phyloP scores from a whole-genome alignment of 352 stramenopile genomes.

The Globisporangium mamillatum region DNA sequence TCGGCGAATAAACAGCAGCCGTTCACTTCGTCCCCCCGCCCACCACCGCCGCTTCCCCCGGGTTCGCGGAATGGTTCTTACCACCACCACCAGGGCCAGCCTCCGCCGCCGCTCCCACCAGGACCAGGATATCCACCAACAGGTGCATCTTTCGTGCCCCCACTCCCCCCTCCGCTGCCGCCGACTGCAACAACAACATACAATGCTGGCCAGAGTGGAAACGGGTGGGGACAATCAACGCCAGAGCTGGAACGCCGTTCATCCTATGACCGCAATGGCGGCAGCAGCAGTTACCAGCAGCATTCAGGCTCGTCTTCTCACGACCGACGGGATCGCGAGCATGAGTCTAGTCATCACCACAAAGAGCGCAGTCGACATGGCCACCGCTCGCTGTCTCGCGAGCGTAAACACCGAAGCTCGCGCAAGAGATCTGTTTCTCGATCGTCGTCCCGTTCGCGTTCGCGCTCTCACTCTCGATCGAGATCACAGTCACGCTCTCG shows the following conservation, averaged over 20 bases:
- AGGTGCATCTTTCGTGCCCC: slow-evolving; percentile 18
- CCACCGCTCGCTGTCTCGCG: slow-evolving; percentile 14
- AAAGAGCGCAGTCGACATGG: slow-evolving; percentile 3
- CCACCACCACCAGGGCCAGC: neutral
- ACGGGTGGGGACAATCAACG: neutral
- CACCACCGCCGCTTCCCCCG: slow-evolving; percentile 17
- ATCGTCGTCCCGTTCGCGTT: slow-evolving; percentile 34
- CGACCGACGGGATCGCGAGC: slow-evolving; percentile 7
- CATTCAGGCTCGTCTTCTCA: neutral
- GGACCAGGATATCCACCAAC: slow-evolving; percentile 16
- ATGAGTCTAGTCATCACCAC: neutral
- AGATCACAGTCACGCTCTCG: slow-evolving; percentile 9
- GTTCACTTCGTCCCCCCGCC: slow-evolving; percentile 22
- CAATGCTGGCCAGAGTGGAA: slow-evolving; percentile 9
- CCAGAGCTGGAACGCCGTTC: slow-evolving; percentile 10
- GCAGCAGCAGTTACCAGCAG: slow-evolving; percentile 3
- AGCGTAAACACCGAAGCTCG: slow-evolving; percentile 23
- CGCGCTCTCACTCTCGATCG: slow-evolving; percentile 30
- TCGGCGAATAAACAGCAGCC: slow-evolving; percentile 10
- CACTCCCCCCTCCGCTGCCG: slow-evolving; percentile 7
- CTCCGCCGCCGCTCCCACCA: slow-evolving; percentile 19
- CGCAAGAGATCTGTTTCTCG: slow-evolving; percentile 15
- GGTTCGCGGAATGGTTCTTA: slow-evolving; percentile 18
- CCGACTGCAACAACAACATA: slow-evolving; percentile 8
- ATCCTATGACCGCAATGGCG: slow-evolving; percentile 10